Conservation (phyloP, 1,284 basidiomycete species). For the Schizopora paradoxa region DNA sequence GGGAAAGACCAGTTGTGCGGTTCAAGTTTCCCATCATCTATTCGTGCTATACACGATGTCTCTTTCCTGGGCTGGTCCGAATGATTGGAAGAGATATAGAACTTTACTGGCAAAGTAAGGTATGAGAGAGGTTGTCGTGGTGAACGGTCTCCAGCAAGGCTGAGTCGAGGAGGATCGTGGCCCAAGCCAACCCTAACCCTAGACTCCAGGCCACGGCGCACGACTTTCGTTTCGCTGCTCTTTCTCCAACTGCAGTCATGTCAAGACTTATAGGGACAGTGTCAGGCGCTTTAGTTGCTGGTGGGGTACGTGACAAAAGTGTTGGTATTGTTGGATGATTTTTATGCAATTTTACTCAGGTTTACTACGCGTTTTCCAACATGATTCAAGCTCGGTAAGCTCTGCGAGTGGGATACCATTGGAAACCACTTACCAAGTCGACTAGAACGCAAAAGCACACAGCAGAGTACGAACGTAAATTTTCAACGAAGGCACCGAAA, state of each 20-base stretch:
- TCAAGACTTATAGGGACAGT: slow-evolving; percentile 16
- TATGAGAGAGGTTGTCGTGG: too few relatives aligned
- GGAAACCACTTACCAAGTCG: not conserved
- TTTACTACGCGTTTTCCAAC: slow-evolving; percentile 18
- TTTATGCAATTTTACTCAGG: slow-evolving; percentile 1
- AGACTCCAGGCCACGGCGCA: too few relatives aligned
- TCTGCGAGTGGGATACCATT: not conserved
- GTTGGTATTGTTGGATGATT: not conserved
- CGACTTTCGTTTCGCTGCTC: not conserved
- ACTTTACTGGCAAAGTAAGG: too few relatives aligned
- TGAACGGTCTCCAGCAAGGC: too few relatives aligned
- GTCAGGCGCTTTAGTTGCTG: slow-evolving; percentile 19
- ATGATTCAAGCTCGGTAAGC: slow-evolving; percentile 12
- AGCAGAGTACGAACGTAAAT: not conserved
- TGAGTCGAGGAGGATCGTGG: too few relatives aligned
- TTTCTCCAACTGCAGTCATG: slow-evolving; percentile 3
- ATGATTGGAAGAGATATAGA: too few relatives aligned
- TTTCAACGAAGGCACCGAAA: not conserved
- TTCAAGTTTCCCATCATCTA: too few relatives aligned
- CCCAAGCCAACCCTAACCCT: too few relatives aligned
- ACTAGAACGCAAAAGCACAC: not conserved
- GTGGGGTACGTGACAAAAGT: slow-evolving; percentile 13
- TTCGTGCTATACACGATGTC: too few relatives aligned
- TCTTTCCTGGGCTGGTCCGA: too few relatives aligned
- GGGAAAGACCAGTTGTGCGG: too few relatives aligned